Conservation (phyloP, 371 early-diverging fungal species). For the Mortierella sp. region DNA sequence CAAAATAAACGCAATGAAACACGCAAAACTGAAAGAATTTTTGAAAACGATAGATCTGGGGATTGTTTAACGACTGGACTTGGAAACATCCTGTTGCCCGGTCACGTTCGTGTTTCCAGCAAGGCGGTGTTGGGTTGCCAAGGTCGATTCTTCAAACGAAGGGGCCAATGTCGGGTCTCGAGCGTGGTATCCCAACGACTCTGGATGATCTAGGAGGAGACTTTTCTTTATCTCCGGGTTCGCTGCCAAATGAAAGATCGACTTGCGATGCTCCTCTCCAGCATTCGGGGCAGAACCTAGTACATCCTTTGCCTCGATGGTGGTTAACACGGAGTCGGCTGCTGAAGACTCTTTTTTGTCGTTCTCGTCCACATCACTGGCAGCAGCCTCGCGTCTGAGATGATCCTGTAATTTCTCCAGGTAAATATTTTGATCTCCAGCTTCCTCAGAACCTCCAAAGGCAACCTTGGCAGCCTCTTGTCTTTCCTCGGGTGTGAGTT, state of each 20-base stretch:
- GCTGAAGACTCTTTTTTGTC: too few relatives aligned
- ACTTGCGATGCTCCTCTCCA: constrained; percentile 23
- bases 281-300: constrained; percentile 20
- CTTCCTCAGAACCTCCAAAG: constrained; percentile 47
- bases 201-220: constrained; percentile 36
- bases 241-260: constrained; percentile 35
- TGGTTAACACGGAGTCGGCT: neutral
- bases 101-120: neutral
- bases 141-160: constrained; percentile 19
- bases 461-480: constrained; percentile 29
- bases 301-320: constrained; percentile 8
- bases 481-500: constrained; percentile 17
- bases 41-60: too few relatives aligned
- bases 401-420: constrained; percentile 22
- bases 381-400: constrained; percentile 12
- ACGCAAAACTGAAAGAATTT: too few relatives aligned
- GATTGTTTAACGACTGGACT: constrained; percentile 15
- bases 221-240: constrained; percentile 39
- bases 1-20: neutral
- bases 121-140: constrained; percentile 3
- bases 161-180: constrained; percentile 9
- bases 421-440: constrained; percentile 38
- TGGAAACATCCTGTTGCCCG: constrained; percentile 16
- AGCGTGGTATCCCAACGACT: constrained; percentile 39
- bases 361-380: too few relatives aligned